Evolutionary conservation across 2,329 filamentous ascomycete genomes (phyloP), one percentile per base, ranked within the genome.

Genomic region (Torrubiella hemipterigena): DNA sequence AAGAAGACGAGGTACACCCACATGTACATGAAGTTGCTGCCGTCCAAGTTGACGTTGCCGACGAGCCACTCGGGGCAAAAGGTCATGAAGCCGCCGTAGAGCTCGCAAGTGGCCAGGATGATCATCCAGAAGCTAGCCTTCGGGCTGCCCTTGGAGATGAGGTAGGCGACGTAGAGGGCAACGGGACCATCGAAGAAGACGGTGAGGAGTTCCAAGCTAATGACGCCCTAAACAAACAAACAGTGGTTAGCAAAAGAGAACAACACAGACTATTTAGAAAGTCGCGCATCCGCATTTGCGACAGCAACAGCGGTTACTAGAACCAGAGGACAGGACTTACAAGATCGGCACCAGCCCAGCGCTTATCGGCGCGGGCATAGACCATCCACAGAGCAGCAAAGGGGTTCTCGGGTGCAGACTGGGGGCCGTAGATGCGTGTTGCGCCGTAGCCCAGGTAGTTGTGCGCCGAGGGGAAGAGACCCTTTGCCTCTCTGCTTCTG

Each of bases 71-170:
- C 76, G 10, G 76, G 76, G 51, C 69, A 74, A 48, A 81, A 81
- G 0, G 76, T 81, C 69, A 81, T 79, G 55, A 75, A 81, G 13
- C 75, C 72, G 41, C 75, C 76, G 42, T 80, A 81, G 6, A 81
- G 44, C 60, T 81, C 76, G 34, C 67, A 72, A 4, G 73, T 78
- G 17, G 76, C 76, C 26, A 80, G 54, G 14, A 80, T 58, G 36
- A 75, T 64, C 65, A 81, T 77, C 59, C 69, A 63, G 40, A 79
- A 63, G 44, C 68, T 73, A 28, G 62, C 65, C 39, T 63, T 67
- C 29, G 63, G 57, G 40, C 72, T 63, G 42, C 59, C 61, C 52
- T 59, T 67, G 27, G 66, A 61, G 38, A 79, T 63, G n/a, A 69
- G 63, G 45, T 68, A 73, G 52, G 72, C 75, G 27, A 77, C 64